Evolutionary conservation across 2,329 filamentous ascomycete genomes (phyloP).

Genomic region (Botrytis porri): DNA sequence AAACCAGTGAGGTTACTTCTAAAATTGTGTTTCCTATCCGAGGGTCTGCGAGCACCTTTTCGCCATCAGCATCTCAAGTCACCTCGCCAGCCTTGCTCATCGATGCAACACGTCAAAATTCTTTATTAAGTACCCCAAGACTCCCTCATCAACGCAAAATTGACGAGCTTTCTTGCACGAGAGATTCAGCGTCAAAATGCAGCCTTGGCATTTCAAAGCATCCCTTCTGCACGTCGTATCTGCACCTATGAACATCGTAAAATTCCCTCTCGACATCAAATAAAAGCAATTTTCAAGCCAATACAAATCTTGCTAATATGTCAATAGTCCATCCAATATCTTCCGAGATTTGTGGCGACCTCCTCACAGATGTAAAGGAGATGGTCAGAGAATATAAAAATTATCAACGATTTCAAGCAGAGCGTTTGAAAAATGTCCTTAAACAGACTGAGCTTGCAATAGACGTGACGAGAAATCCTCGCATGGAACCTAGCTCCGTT

Average conservation of each 20-base stretch:
- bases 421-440: background rate
- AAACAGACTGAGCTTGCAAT: no score
- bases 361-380: background rate
- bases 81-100: background rate
- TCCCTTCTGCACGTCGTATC: background rate
- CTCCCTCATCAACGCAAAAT: background rate
- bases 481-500: background rate
- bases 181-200: background rate
- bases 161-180: background rate
- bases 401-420: background rate
- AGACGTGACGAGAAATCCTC: background rate
- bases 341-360: background rate
- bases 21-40: no score
- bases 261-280: background rate
- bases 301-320: background rate
- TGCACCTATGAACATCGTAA: background rate
- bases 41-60: background rate
- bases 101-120: background rate
- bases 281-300: background rate
- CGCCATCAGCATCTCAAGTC: background rate
- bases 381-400: background rate
- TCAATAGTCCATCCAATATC: background rate
- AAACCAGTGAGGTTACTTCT: background rate
- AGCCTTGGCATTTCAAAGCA: fast-evolving
- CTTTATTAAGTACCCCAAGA: background rate